Conservation (phyloP, 768 basidiomycete species). For the Mycena vulgaris region DNA sequence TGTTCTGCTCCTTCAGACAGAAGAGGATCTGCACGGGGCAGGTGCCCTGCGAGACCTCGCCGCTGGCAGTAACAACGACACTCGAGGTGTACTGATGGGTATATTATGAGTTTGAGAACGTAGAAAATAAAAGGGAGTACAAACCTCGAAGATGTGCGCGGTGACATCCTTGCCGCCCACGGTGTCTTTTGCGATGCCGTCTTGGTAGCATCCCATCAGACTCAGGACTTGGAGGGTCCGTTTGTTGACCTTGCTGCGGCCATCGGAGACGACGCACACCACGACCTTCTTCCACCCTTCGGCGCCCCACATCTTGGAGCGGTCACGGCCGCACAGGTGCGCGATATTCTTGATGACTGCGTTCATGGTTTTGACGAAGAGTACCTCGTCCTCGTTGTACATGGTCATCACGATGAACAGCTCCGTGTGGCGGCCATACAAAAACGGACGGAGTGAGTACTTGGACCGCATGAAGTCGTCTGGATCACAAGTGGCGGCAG, state of each 20-base stretch:
- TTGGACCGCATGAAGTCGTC: slow-evolving; percentile 87
- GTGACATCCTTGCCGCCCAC: slow-evolving; percentile 93
- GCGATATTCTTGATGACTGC: slow-evolving; percentile 91
- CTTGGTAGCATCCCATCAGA: slow-evolving; percentile 90
- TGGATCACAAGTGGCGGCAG: slow-evolving; percentile 91
- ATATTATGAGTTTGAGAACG: background rate
- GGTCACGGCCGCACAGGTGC: slow-evolving; percentile 78
- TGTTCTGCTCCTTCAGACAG: slow-evolving; percentile 96
- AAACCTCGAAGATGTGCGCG: slow-evolving; percentile 91
- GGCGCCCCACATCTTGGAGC: slow-evolving; percentile 88
- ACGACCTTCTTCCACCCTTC: slow-evolving; percentile 94
- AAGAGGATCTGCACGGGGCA: slow-evolving; percentile 92
- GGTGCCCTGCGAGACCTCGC: slow-evolving; percentile 82
- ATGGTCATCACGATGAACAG: slow-evolving; percentile 97
- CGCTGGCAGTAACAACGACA: slow-evolving; percentile 83
- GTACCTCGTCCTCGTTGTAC: slow-evolving; percentile 92
- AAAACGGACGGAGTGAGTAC: slow-evolving; percentile 85
- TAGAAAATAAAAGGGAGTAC: slow-evolving; percentile 12
- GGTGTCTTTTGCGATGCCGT: slow-evolving; percentile 91
- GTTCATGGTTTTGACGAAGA: slow-evolving; percentile 89
- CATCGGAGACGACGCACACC: slow-evolving; percentile 90
- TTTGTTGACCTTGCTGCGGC: slow-evolving; percentile 89
- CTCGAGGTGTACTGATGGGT: slow-evolving; percentile 78
- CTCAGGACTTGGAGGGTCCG: slow-evolving; percentile 92
- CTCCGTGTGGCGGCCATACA: slow-evolving; percentile 87